Evolutionary conservation across 257 asterid genomes (phyloP).

Genomic region (Orobanche coerulescens): DNA sequence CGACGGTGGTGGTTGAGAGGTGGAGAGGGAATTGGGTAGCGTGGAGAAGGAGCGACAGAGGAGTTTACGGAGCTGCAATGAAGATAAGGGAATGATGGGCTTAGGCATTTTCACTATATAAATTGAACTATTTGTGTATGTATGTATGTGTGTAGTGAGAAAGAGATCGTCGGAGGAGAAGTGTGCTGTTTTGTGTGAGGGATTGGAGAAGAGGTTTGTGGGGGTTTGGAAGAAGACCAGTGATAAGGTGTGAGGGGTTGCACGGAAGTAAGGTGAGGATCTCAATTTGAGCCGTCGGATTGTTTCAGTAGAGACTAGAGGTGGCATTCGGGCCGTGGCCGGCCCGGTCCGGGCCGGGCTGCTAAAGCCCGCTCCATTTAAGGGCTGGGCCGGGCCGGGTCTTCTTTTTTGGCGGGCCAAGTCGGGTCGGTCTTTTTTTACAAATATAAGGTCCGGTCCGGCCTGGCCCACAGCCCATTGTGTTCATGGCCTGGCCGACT

Average conservation of each 20-base stretch:
- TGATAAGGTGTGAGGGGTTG: conserved; percentile 14
- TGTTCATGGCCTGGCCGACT: no score
- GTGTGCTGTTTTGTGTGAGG: conserved; percentile 21
- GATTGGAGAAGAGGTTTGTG: no score
- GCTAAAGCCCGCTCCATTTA: no score
- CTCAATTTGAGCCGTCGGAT: conserved; percentile 14
- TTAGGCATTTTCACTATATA: conserved; percentile 48
- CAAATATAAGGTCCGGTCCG: no score
- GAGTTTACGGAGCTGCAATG: conserved; percentile 43
- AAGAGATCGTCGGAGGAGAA: conserved; percentile 14
- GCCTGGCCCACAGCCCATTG: no score
- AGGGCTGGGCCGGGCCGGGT: no score
- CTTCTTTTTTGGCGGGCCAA: no score
- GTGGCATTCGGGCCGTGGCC: no score
- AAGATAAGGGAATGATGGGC: conserved; percentile 29
- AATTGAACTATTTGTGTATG: background rate
- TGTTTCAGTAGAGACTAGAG: background rate
- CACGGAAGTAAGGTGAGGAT: conserved; percentile 15
- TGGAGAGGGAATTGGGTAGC: conserved; percentile 18
- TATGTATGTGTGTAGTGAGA: background rate
- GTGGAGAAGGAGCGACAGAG: conserved; percentile 33
- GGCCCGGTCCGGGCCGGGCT: no score
- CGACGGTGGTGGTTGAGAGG: conserved; percentile 24
- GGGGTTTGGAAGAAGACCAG: conserved; percentile 9
- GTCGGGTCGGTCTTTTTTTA: no score